Base-by-base conservation (phyloP, 2,329 filamentous ascomycete species). In the Dactylellina cionopaga region DNA sequence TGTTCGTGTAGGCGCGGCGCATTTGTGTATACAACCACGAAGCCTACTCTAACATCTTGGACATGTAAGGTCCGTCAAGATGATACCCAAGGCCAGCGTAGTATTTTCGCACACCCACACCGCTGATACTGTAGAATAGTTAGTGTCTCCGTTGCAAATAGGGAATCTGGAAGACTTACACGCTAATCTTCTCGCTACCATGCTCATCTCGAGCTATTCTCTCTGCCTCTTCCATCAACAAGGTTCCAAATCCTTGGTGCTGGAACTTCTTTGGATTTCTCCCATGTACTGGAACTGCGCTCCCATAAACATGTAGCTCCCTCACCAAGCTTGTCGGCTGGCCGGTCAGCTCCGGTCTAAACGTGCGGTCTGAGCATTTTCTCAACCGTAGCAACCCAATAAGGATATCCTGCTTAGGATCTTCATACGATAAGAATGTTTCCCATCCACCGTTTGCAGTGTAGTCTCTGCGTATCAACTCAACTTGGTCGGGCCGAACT, bases 171-270 rank as follows among this genome's bases (percentile, higher is more conserved):
- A 17, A n/a, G 15, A 76, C 76, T 76, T 75, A 77, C 76, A 99
- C 92, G 78, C 92, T 95, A 63, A 99, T 92, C 85, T 99, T 99
- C 72, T 86, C 85, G 77, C 93, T 97, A 4, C 92, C 91, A 79
- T 99, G 95, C 82, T 99, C 95, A 75, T 97, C 90, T 62, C 92
- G 86, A 0, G 96, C 94, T 75, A 99, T 99, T 55, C 93, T 86
- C 82, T 98, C 95, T 0, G 95, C 96, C 82, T 98, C 94, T 79
- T 98, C 94, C 96, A 99, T 99, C 75, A 99, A 79, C 73, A 99
- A 81, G 1, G 95, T 99, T 49, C 95, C 95, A 76, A 96, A 99
- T 0, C 95, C 95, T 80, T 97, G 95, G 82, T 99, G 95, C 83
- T 99, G 95, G 81, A 98, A 98, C 81, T 98, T 98, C 81, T 91